Base-by-base conservation (phyloP, 2,329 filamentous ascomycete species). In the Cadophora gregata region DNA sequence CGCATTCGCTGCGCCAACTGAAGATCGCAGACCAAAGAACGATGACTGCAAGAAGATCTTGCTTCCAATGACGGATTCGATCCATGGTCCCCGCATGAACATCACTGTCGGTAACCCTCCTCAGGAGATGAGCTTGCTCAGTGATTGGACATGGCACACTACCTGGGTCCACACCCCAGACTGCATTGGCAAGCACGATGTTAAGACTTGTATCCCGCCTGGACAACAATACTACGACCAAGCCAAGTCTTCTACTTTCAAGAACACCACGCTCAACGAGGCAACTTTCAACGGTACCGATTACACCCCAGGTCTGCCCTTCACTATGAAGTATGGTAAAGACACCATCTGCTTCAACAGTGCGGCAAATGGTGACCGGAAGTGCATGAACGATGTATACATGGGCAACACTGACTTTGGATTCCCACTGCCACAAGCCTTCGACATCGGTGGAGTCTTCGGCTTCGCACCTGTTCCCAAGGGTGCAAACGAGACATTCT, bases 381-480 rank as follows among this genome's bases (percentile, higher is more conserved):
- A 58, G n/a, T 66, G 64, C 51, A 8, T 61, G 27, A 58, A 62
- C 2, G 33, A 53, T 25, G 53, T 60, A 21, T 51, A 48, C n/a
- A 66, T 66, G 27, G 42, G 36, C 5, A 61, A 62, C 29, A 50
- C 64, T 6, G 61, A 66, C 64, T 60, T 66, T n/a, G 61, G 59
- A 3, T 42, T 51, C 38, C 38, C 50, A 19, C 29, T 66, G n/a
- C 64, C 64, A n/a, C 36, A 58, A 12, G 58, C 56, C 10, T 66
- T 66, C 45, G 64, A 66, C 33, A 62, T 66, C n/a, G 64, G 64
- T 25, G 64, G 64, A 21, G 64, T 66, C 29, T 66, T 66, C 31
- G 64, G 64, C 14, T 58, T 66, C 24, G 59, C 64, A 24, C 64
- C 64, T 2, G 64, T 66, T 4, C 29, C 56, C n/a, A 45, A 60